Conservation (phyloP, 2,329 filamentous ascomycete genomes). For the Neopestalotiopsis sp. region DNA sequence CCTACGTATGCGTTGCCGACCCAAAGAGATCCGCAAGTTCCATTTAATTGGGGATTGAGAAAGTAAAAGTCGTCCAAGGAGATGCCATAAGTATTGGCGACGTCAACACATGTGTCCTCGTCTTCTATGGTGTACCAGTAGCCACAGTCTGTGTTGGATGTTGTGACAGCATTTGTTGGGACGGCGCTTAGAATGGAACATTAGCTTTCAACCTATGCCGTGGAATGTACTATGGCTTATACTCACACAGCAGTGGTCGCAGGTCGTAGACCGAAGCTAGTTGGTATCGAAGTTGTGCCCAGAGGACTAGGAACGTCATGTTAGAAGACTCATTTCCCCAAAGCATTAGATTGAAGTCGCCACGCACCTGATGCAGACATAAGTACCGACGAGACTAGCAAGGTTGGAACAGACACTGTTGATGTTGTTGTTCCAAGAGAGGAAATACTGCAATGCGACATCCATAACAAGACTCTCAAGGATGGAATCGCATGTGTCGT, state of each 20-base stretch:
- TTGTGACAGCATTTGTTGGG: constrained; percentile 28
- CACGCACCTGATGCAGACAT: constrained; percentile 26
- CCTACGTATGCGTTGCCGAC: constrained; percentile 26
- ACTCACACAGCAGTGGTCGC: constrained; percentile 21
- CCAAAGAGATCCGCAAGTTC: constrained; percentile 40
- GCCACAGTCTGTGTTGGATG: constrained; percentile 5
- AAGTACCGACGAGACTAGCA: constrained; percentile 23
- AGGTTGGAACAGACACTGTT: constrained; percentile 29
- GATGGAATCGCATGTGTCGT: constrained; percentile 29
- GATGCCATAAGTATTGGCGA: constrained; percentile 37
- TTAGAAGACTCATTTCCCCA: too few relatives aligned
- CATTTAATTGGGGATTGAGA: constrained; percentile 39
- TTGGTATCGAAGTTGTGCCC: not conserved
- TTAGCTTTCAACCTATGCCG: not conserved
- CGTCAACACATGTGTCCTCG: constrained; percentile 18
- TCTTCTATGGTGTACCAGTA: not conserved
- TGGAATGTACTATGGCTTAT: not conserved
- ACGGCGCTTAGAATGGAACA: constrained; percentile 16
- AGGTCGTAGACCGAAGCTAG: not conserved
- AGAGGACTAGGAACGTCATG: not conserved
- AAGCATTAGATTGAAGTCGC: too few relatives aligned
- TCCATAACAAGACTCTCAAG: constrained; percentile 20
- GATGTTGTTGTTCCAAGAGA: constrained; percentile 32
- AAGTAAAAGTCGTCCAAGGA: constrained; percentile 39
- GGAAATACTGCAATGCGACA: constrained; percentile 28